A percentile compares a stretch with the other conserved stretches of the same genome.
phyloP scores from a whole-genome alignment of 768 basidiomycete species.

The Thelephora aurantiotincta region DNA sequence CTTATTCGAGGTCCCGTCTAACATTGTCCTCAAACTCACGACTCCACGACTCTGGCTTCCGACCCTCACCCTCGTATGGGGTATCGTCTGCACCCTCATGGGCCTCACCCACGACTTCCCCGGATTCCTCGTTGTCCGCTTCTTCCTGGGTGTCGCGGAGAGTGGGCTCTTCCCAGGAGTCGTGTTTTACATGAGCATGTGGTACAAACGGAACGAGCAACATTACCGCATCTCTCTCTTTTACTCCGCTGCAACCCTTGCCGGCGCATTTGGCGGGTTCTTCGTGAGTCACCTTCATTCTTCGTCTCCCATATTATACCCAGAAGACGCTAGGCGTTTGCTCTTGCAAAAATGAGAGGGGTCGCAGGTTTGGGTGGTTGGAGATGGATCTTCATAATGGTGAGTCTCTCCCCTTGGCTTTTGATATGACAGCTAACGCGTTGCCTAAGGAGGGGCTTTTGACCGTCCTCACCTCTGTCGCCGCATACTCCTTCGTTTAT shows the following conservation, averaged over 20 bases:
- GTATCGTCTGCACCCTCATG: constrained; percentile 22
- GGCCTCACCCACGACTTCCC: constrained; percentile 23
- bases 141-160: constrained; percentile 29
- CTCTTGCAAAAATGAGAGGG: constrained; percentile 17
- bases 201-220: constrained; percentile 24
- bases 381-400: constrained; percentile 27
- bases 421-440: neutral
- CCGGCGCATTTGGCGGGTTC: constrained; percentile 12
- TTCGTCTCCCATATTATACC: neutral
- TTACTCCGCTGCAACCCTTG: constrained; percentile 18
- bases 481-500: constrained; percentile 22
- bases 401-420: neutral
- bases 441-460: constrained; percentile 22
- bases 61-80: constrained; percentile 26
- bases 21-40: constrained; percentile 24
- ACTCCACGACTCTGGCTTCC: constrained; percentile 25
- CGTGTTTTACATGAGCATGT: constrained; percentile 29
- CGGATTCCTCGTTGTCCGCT: constrained; percentile 26
- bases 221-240: constrained; percentile 17
- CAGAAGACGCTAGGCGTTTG: constrained; percentile 10
- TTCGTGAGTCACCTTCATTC: constrained; percentile 8
- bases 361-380: constrained; percentile 14
- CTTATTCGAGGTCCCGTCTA: constrained; percentile 25
- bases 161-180: constrained; percentile 29
- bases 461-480: constrained; percentile 22